phyloP scores from a whole-genome alignment of 495 filamentous ascomycete species.

The Aspergillus coremiiformis region DNA sequence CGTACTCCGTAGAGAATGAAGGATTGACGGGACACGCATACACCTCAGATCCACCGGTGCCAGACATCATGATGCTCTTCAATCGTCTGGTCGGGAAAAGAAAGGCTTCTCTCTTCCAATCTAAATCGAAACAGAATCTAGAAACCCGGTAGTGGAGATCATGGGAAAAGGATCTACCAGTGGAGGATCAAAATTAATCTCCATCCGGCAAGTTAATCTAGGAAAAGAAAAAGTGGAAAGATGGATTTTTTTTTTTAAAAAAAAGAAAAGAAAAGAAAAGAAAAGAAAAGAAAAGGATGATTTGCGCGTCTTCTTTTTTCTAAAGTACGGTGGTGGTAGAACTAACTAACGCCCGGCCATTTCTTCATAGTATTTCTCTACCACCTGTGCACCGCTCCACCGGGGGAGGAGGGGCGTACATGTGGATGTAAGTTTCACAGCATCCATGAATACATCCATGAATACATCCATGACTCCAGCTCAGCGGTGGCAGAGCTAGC shows the following conservation, averaged over 20 bases:
- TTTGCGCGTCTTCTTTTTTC: too few relatives aligned
- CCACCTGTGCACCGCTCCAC: too few relatives aligned
- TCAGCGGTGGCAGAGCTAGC: too few relatives aligned
- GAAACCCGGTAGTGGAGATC: constrained; percentile 9
- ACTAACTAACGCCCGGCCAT: too few relatives aligned
- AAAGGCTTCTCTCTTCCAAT: neutral
- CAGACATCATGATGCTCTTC: neutral
- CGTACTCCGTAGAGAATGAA: neutral
- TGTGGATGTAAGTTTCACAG: too few relatives aligned
- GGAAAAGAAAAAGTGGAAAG: constrained; percentile 2
- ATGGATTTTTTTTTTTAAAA: too few relatives aligned
- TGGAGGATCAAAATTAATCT: constrained; percentile 9
- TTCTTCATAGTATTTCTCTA: too few relatives aligned
- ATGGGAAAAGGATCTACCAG: constrained; percentile 3
- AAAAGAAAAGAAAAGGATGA: too few relatives aligned
- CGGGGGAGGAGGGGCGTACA: too few relatives aligned
- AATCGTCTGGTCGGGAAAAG: neutral
- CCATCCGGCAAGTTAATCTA: constrained; percentile 8
- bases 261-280: constrained; percentile 1
- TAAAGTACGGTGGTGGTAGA: too few relatives aligned
- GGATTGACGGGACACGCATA: neutral
- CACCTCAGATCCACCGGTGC: neutral
- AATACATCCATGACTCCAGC: too few relatives aligned
- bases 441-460: too few relatives aligned
- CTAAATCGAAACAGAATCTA: constrained; percentile 1